phyloP scores from a whole-genome alignment of 148 eudicot genomes.

The Camellia granthamiana region DNA sequence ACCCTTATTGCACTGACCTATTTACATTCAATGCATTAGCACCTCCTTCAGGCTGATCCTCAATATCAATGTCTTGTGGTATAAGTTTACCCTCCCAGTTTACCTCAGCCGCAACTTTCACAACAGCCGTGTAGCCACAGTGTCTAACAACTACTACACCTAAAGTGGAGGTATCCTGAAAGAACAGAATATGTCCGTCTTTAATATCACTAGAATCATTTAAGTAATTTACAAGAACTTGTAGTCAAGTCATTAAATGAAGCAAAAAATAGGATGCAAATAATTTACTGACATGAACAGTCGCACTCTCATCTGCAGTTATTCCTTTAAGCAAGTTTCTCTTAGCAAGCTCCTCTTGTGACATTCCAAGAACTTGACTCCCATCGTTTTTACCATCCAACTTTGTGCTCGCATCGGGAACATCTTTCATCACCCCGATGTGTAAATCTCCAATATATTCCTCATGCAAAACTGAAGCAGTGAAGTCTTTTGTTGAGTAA shows the following conservation, averaged over 20 bases:
- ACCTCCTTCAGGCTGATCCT: slow-evolving; percentile 93
- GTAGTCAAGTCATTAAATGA: not conserved
- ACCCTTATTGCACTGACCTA: slow-evolving; percentile 49
- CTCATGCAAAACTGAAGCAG: slow-evolving; percentile 32
- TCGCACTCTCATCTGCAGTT: slow-evolving; percentile 90
- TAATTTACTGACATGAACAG: slow-evolving; percentile 68
- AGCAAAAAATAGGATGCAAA: not conserved
- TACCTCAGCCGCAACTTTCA: slow-evolving; percentile 58
- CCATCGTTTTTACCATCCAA: slow-evolving; percentile 77
- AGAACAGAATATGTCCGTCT: slow-evolving; percentile 9
- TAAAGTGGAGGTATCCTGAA: slow-evolving; percentile 84
- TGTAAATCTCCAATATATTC: slow-evolving; percentile 64
- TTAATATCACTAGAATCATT: slow-evolving; percentile 2
- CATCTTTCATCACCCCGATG: slow-evolving; percentile 54
- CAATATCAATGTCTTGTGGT: slow-evolving; percentile 76
- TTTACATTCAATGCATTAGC: slow-evolving; percentile 89
- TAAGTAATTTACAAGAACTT: not conserved
- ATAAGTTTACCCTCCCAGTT: slow-evolving; percentile 55
- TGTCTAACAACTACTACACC: slow-evolving; percentile 83
- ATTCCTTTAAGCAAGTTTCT: slow-evolving; percentile 88
- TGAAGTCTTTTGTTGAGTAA: slow-evolving; percentile 21
- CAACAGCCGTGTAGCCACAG: slow-evolving; percentile 85
- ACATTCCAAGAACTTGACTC: slow-evolving; percentile 54
- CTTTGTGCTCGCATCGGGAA: slow-evolving; percentile 66
- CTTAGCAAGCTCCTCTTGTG: slow-evolving; percentile 64